phyloP scores from a whole-genome alignment of 768 basidiomycete species.

The Hypholoma fasciculare region DNA sequence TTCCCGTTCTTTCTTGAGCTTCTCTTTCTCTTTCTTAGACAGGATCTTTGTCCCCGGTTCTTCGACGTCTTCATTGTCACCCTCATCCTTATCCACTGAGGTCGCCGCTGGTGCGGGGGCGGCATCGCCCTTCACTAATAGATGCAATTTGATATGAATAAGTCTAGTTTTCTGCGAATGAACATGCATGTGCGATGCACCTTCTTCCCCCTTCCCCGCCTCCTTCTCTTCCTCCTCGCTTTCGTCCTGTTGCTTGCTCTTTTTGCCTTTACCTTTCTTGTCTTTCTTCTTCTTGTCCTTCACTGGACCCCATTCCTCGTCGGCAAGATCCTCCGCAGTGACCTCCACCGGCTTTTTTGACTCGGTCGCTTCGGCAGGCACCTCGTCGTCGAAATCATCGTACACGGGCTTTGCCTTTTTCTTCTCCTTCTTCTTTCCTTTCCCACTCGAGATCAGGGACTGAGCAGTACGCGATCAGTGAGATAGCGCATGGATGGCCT shows the following conservation, averaged over 20 bases:
- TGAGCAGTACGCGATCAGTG: slow-evolving; percentile 25
- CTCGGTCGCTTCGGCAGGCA: slow-evolving; percentile 20
- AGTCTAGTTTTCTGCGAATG: not conserved
- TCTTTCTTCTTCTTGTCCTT: slow-evolving; percentile 66
- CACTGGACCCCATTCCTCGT: slow-evolving; percentile 70
- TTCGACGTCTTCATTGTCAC: slow-evolving; percentile 53
- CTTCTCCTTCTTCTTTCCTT: slow-evolving; percentile 51
- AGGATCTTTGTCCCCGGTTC: slow-evolving; percentile 67
- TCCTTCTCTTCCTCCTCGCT: slow-evolving; percentile 23
- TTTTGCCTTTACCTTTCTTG: slow-evolving; percentile 59
- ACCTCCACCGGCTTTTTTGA: slow-evolving; percentile 48
- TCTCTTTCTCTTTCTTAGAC: slow-evolving; percentile 96
- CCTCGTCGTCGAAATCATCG: slow-evolving; percentile 28
- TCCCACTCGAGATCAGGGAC: slow-evolving; percentile 51
- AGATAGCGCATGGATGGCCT: not conserved
- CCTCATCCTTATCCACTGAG: slow-evolving; percentile 30
- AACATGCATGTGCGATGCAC: slow-evolving; percentile 7
- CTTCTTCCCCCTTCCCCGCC: slow-evolving; percentile 11
- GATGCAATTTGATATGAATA: slow-evolving; percentile 1
- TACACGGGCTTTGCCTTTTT: slow-evolving; percentile 45
- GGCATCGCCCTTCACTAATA: slow-evolving; percentile 20
- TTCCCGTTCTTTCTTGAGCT: slow-evolving; percentile 95
- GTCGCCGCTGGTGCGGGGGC: slow-evolving; percentile 19
- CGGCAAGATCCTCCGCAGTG: slow-evolving; percentile 72
- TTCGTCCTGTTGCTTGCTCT: slow-evolving; percentile 39